Percentiles rank a stretch among this genome's conserved stretches.
Conservation (phyloP, 2,329 filamentous ascomycete genomes). For the Madurella mycetomatis region DNA sequence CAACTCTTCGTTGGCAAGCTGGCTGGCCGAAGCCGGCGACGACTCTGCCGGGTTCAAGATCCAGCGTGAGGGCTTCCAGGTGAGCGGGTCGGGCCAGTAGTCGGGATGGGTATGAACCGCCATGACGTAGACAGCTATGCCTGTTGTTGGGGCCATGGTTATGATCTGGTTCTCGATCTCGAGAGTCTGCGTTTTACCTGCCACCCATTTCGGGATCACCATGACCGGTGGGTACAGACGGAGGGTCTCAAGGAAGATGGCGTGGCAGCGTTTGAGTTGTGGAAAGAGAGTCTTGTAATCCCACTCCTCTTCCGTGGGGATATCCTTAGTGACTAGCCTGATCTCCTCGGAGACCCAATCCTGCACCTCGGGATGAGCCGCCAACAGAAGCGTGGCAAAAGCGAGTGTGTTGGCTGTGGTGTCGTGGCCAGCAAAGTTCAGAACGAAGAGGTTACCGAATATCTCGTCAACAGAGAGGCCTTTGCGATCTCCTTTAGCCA, state of each 20-base stretch:
- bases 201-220: constrained; percentile 25
- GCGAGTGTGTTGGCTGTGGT: constrained; percentile 44
- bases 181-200: constrained; percentile 14
- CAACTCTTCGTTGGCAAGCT: constrained; percentile 10
- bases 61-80: constrained; percentile 27
- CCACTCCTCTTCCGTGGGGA: constrained; percentile 25
- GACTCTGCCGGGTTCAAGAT: constrained; percentile 21
- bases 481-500: constrained; percentile 10
- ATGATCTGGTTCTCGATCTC: constrained; percentile 18
- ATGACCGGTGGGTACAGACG: constrained; percentile 37
- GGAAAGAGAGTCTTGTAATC: constrained; percentile 37
- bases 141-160: constrained; percentile 21
- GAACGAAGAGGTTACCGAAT: constrained; percentile 32
- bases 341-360: constrained; percentile 43
- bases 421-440: constrained; percentile 49
- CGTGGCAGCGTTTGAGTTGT: constrained; percentile 37
- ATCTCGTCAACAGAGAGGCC: constrained; percentile 24
- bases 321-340: constrained; percentile 21
- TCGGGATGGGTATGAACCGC: constrained; percentile 26
- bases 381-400: constrained; percentile 41
- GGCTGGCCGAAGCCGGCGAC: not conserved
- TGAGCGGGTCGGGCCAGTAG: constrained; percentile 24
- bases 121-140: constrained; percentile 22
- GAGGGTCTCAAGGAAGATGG: constrained; percentile 40
- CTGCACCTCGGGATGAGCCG: constrained; percentile 41